Percentiles rank a stretch among this genome's conserved stretches.
phyloP scores from a whole-genome alignment of 2,329 filamentous ascomycete genomes.

The Stemphylium vesicarium region DNA sequence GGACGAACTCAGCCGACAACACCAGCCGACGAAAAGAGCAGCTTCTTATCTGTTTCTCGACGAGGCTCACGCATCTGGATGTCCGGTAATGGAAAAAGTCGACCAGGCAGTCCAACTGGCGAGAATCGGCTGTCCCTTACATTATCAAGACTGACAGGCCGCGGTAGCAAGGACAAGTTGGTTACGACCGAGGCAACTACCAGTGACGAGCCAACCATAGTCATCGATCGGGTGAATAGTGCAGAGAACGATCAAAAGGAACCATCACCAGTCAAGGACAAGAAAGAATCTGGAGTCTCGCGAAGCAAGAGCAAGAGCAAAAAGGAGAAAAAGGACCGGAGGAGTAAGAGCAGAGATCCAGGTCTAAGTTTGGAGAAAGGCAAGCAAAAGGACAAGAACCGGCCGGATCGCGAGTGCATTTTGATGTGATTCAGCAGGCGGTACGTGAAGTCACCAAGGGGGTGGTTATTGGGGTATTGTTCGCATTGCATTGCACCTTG shows the following conservation, averaged over 20 bases:
- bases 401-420: slow-evolving; percentile 53
- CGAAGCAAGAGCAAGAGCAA: slow-evolving; percentile 43
- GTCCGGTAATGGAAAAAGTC: slow-evolving; percentile 45
- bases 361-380: slow-evolving; percentile 38
- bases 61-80: slow-evolving; percentile 43
- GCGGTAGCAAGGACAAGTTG: slow-evolving; percentile 53
- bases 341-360: slow-evolving; percentile 51
- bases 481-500: slow-evolving; percentile 5
- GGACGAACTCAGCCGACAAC: slow-evolving; percentile 49
- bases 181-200: slow-evolving; percentile 24
- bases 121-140: slow-evolving; percentile 52
- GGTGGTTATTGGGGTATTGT: neutral
- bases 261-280: slow-evolving; percentile 29
- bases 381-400: slow-evolving; percentile 35
- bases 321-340: slow-evolving; percentile 41
- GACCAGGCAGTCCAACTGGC: slow-evolving; percentile 51
- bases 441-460: neutral
- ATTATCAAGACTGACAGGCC: slow-evolving; percentile 47
- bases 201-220: slow-evolving; percentile 37
- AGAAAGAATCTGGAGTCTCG: slow-evolving; percentile 28
- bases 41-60: slow-evolving; percentile 43
- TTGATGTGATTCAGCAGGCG: slow-evolving; percentile 49
- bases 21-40: slow-evolving; percentile 51
- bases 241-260: slow-evolving; percentile 20
- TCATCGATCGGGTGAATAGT: slow-evolving; percentile 30